Evolutionary conservation across 2,329 filamentous ascomycete species (phyloP), one percentile per base, ranked within the genome.

Genomic region (Simplicillium sp.): DNA sequence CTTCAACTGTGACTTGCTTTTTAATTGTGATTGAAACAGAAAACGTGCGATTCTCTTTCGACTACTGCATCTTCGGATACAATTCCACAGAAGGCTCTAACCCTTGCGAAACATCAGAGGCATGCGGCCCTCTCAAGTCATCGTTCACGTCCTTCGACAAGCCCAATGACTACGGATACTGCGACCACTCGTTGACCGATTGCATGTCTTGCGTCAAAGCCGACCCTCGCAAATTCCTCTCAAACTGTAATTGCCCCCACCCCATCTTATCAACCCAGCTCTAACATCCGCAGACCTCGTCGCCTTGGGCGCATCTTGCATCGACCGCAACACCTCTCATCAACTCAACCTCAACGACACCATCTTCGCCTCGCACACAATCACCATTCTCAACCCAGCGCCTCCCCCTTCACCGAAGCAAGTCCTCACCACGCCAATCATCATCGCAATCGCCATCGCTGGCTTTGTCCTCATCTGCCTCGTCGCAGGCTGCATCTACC

Each of bases 1-100:
- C 31, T 15, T 11, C 35, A 32, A 11, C 39, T 12, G 18, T 18
- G 17, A 11, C 12, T 40, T 36, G 5, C 6, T 25, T 25, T 25
- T 45, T 50, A 35, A 17, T 17, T 18, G 36, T 34, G 14, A 7
- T 11, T 34, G 38, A 7, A 34, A 7, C 15, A 76, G 73, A 77
- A 46, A 77, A 77, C 46, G 51, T 75, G 34, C 61, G 72, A 46
- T 76, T 72, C 51, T 60, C 67, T 11, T 61, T 75, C 35, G 63
- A 69, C 41, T 68, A 68, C 45, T 77, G 73, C 50, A 49, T 77
- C 36, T 71, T 74, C 49, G 69, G 66, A 9, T 72, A 64, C 42
- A 69, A 76, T 45, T 68, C 62, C 34, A 65, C 65, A 0, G 59
- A 54, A 14, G 61, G 58, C 8, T 66, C 67, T 1, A 66, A 60